Evolutionary conservation across 2,329 filamentous ascomycete species (phyloP).

Genomic region (Exserohilum turcica): DNA sequence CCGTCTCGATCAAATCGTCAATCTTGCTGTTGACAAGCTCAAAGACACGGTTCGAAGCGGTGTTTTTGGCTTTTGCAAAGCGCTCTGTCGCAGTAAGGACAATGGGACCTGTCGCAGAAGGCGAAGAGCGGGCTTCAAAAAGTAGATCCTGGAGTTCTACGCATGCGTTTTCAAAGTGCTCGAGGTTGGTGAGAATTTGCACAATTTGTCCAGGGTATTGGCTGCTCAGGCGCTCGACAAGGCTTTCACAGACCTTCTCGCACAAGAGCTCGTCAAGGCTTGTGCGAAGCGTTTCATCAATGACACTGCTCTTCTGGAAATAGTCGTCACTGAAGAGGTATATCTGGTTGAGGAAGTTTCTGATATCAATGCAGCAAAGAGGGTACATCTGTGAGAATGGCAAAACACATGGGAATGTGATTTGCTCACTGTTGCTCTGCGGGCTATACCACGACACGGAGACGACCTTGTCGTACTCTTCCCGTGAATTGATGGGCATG

Average conservation of each 20-base stretch:
- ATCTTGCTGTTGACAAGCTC: conserved; percentile 99
- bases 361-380: conserved; percentile 95
- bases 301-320: conserved; percentile 85
- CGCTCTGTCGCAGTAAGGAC: conserved; percentile 81
- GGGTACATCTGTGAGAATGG: conserved; percentile 99
- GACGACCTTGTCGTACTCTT: conserved; percentile 94
- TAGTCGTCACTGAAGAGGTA: conserved; percentile 98
- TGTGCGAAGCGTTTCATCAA: conserved; percentile 86
- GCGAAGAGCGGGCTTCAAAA: conserved; percentile 81
- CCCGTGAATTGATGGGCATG: conserved; percentile 88
- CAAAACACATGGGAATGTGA: conserved; percentile 89
- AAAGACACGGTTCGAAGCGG: conserved; percentile 95
- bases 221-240: conserved; percentile 85
- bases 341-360: conserved; percentile 97
- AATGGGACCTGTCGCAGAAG: conserved; percentile 78
- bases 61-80: conserved; percentile 90
- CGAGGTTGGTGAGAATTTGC: conserved; percentile 95
- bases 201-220: conserved; percentile 98
- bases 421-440: conserved; percentile 51
- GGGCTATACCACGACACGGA: conserved; percentile 96
- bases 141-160: conserved; percentile 85
- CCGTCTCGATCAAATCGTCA: conserved; percentile 93
- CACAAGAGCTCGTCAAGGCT: conserved; percentile 94
- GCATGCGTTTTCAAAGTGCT: conserved; percentile 95
- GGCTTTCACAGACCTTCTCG: conserved; percentile 85